A percentile compares a stretch with the other conserved stretches of the same genome.
These are phyloP conservation scores for Trametes punicea DNA, from an alignment of 768 basidiomycete genomes.

Conservation along the genomic window DNA sequence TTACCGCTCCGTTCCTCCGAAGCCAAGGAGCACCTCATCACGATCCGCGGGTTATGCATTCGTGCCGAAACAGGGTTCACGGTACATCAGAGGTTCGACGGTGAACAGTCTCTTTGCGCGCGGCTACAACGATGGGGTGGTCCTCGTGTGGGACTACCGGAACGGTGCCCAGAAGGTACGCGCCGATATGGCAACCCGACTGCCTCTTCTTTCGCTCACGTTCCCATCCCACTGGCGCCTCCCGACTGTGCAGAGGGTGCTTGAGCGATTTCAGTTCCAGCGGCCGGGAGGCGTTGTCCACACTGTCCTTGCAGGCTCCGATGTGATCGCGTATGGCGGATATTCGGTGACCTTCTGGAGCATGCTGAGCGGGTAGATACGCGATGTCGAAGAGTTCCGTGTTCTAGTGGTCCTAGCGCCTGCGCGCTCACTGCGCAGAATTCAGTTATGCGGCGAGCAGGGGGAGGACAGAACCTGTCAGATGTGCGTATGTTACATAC, in stretches of 20 bases:
- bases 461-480: not conserved
- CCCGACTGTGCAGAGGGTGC: constrained; percentile 33
- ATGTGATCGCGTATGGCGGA: constrained; percentile 41
- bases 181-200: constrained; percentile 14
- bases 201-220: constrained; percentile 4
- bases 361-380: constrained; percentile 3
- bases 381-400: not conserved
- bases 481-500: constrained; percentile 9
- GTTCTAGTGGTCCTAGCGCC: not conserved
- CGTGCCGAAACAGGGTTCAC: constrained; percentile 14
- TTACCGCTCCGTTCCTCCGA: constrained; percentile 28
- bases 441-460: constrained; percentile 2
- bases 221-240: not conserved
- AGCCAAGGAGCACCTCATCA: constrained; percentile 12
- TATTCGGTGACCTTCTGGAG: constrained; percentile 37
- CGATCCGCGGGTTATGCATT: constrained; percentile 1
- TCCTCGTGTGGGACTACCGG: constrained; percentile 50
- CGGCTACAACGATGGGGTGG: constrained; percentile 39
- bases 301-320: constrained; percentile 37
- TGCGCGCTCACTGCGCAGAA: not conserved
- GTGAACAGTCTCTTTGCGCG: constrained; percentile 41
- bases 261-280: constrained; percentile 32
- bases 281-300: constrained; percentile 38
- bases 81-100: constrained; percentile 39
- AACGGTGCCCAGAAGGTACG: constrained; percentile 39